Base-by-base conservation (phyloP, 371 early-diverging fungal genomes). In the Lichtheimia ornata region DNA sequence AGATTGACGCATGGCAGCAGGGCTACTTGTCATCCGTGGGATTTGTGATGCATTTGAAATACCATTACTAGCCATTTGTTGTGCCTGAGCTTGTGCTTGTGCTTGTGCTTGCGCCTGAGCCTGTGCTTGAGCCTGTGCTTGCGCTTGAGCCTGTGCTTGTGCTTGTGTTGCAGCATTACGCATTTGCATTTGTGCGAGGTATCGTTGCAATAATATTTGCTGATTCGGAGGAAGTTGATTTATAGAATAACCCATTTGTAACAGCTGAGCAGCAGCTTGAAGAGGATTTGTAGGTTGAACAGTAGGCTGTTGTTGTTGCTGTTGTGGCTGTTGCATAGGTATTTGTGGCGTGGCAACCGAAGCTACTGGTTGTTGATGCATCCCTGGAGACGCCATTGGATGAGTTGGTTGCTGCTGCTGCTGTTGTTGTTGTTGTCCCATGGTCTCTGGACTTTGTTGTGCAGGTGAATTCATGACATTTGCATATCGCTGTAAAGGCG, bases 221-320 rank as follows among this genome's bases (percentile, higher is more conserved):
- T 56, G 77, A 51, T 66, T 65, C 27, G 67, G 62, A 5, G 65
- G 67, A 9, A 76, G 57, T 40, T 71, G 75, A 49, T 66, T 71
- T 40, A 76, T 69, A 18, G 74, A 67, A 42, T 73, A 77, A 1
- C 77, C 77, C 70, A 77, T 73, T 54, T 77, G 77, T 2, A 74
- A 72, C 17, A 77, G 57, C 52, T 76, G 77, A 6, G 77, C 72
- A 13, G 77, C 72, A 58, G 71, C 66, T 22, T 69, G 63, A 5
- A 76, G 53, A 2, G 75, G 61, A 47, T 73, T 76, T 1, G 70
- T 67, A 28, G 44, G 24, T 4, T 42, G 25, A 17, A 56, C n/a
- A 25, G 11, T 9, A 17, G 13, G 57, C 5, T 17, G 35, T 42
- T 53, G 68, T 2, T 55, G 55, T 62, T 73, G 74, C 24, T 57